Base-by-base conservation (phyloP, 805 yeast genomes). In the Candida insectalens region DNA sequence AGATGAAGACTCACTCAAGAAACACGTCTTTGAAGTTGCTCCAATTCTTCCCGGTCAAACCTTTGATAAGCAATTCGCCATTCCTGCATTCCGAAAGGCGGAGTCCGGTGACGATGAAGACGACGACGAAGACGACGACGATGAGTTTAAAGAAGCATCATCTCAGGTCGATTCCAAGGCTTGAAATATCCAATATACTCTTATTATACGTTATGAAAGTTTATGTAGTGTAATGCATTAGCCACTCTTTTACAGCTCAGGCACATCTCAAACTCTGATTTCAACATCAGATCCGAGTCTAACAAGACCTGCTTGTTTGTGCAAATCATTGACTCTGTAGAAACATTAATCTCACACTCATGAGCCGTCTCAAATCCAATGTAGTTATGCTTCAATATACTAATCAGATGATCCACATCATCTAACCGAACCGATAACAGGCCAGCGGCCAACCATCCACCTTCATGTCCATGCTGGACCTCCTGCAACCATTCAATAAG, bases 11-110 rank as follows among this genome's bases (percentile, higher is more conserved):
- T 62, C 61, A 21, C 70, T 80, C 50, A 67, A 66, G 34, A 62
- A 67, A 36, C 67, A 72, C 34, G 65, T 87, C 19, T 63, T 78
- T 36, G 73, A 72, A 34, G 60, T 79, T 31, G 83, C 77, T 15
- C 96, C 96, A 3, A 71, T 88, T 28, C 57, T 85, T 29, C 95
- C 95, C 1, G 95, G 95, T 13, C 94, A 85, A 50, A 46, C 61
- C 33, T 75, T 77, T 48, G 70, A 75, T 14, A 71, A 69, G 19
- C 69, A 74, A 42, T 82, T 82, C 51, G 70, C 72, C 30, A 70
- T 74, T 25, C 84, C 92, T 9, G 92, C 84, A 10, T 69, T 59
- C 39, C 57, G 73, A 49, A 79, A 83, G 58, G 51, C 58, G 42
- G 29, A 44, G 29, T 33, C 18, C 18, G 32, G 15, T 18, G 17